Base-by-base conservation (phyloP, 345 rosid genomes). In the Salix exigua region DNA sequence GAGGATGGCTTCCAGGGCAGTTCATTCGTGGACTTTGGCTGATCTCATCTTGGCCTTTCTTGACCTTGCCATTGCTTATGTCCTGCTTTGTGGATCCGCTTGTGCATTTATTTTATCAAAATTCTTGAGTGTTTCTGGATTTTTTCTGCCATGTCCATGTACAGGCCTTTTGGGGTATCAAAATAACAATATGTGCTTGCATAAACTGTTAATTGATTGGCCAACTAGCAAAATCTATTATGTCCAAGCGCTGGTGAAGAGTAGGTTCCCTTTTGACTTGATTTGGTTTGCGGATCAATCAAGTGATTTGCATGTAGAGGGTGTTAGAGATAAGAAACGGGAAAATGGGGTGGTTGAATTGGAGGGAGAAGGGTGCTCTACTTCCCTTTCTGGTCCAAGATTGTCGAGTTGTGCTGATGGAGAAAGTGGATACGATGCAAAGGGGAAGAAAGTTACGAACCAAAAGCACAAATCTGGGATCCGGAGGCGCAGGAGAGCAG, bases 391-490 rank as follows among this genome's bases (percentile, higher is more conserved):
- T 2, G 77, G 80, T 67, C 51, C 79, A n/a, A 82, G 72, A 63
- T 73, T 68, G 23, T 79, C 74, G 68, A 73, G n/a, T 69, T 78
- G 28, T 76, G 79, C 71, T 78, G 87, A 84, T 74, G 71, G 80
- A 60, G 88, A 80, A 48, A 74, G 74, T 80, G 86, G 77, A 7
- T 77, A 33, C 81, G 90, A 85, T 74, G 73, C 81, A 30, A 88
- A 83, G 82, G 88, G 87, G 31, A 89, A 85, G 86, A 82, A 74
- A 67, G 46, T 72, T 73, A 26, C 73, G 79, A 85, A 80, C 81
- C 90, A 80, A 86, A 89, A 84, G 88, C 86, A 75, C 23, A 88
- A 81, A 65, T 33, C 77, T 70, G 87, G 80, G 44, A 50, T 71
- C 73, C 75, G 88, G 53, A 77, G 90, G 21, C 86, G 92, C 17